Evolutionary conservation across 768 basidiomycete species (phyloP).

Genomic region (Macrolepiota dolichaula): DNA sequence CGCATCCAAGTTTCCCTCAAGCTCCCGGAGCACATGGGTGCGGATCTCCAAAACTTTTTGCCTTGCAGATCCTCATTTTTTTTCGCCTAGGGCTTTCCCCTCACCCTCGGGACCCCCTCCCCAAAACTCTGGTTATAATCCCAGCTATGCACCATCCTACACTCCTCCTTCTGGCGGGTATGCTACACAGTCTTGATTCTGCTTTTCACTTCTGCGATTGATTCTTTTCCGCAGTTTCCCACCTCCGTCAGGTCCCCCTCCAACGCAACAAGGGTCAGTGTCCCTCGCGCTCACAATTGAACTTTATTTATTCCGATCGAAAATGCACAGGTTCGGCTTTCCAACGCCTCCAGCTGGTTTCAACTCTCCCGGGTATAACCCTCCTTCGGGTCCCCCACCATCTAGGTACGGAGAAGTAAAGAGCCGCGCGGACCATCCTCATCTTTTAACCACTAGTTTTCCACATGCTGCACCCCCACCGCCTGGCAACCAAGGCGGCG

Average conservation of each 20-base stretch:
- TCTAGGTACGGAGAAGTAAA: slow-evolving; percentile 21
- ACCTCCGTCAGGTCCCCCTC: slow-evolving; percentile 19
- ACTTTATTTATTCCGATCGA: neutral
- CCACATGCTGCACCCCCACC: neutral
- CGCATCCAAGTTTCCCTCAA: slow-evolving; percentile 25
- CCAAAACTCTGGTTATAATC: slow-evolving; percentile 28
- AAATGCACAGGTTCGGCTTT: slow-evolving; percentile 10
- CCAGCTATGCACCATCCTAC: slow-evolving; percentile 39
- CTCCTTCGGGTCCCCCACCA: slow-evolving; percentile 20
- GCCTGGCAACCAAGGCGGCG: slow-evolving; percentile 8
- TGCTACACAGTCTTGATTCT: neutral
- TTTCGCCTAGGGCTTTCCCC: slow-evolving; percentile 10
- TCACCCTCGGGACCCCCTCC: slow-evolving; percentile 18
- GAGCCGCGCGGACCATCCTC: neutral
- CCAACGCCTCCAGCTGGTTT: slow-evolving; percentile 6
- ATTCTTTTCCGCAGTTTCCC: slow-evolving; percentile 13
- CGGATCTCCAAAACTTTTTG: neutral
- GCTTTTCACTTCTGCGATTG: neutral
- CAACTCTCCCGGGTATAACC: slow-evolving; percentile 8
- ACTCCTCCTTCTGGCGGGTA: slow-evolving; percentile 17
- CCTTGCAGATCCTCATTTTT: neutral
- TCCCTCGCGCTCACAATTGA: neutral
- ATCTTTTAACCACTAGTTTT: neutral
- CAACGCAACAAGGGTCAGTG: slow-evolving; percentile 10
- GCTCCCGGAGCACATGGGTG: slow-evolving; percentile 24